A percentile compares a stretch with the other conserved stretches of the same genome.
phyloP scores from a whole-genome alignment of 2,329 filamentous ascomycete species.

The Didymella exigua region DNA sequence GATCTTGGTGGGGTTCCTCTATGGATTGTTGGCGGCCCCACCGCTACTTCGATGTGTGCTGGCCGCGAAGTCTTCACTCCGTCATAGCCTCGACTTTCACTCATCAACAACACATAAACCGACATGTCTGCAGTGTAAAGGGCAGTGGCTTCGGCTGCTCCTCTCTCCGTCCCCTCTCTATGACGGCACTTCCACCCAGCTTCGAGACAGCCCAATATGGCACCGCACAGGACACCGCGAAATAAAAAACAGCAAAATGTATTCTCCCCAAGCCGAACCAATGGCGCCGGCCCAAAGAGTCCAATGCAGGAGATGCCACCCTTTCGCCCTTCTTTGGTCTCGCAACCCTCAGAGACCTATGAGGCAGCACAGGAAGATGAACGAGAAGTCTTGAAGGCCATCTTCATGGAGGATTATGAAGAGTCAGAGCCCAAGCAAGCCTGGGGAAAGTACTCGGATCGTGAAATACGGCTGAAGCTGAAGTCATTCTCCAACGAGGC shows the following conservation, averaged over 20 bases:
- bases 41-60: slow-evolving; percentile 31
- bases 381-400: slow-evolving; percentile 80
- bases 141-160: slow-evolving; percentile 56
- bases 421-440: slow-evolving; percentile 73
- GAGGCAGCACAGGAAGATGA: slow-evolving; percentile 87
- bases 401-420: slow-evolving; percentile 88
- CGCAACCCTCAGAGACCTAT: slow-evolving; percentile 65
- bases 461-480: slow-evolving; percentile 79
- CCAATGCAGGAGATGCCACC: slow-evolving; percentile 38
- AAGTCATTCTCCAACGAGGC: slow-evolving; percentile 75
- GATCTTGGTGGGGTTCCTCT: slow-evolving; percentile 32
- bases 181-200: slow-evolving; percentile 43
- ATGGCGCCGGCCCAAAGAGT: slow-evolving; percentile 29
- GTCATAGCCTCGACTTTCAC: slow-evolving; percentile 22
- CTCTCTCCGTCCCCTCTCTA: slow-evolving; percentile 44
- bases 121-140: slow-evolving; percentile 50
- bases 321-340: slow-evolving; percentile 38
- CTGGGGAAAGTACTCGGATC: slow-evolving; percentile 87
- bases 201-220: slow-evolving; percentile 52
- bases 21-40: slow-evolving; percentile 30
- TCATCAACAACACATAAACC: slow-evolving; percentile 20
- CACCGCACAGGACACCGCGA: slow-evolving; percentile 53
- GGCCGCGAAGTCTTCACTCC: slow-evolving; percentile 31
- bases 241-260: slow-evolving; percentile 47
- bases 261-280: slow-evolving; percentile 36